phyloP scores from a whole-genome alignment of 2,329 filamentous ascomycete genomes.

The Gaeumannomyces sp. region DNA sequence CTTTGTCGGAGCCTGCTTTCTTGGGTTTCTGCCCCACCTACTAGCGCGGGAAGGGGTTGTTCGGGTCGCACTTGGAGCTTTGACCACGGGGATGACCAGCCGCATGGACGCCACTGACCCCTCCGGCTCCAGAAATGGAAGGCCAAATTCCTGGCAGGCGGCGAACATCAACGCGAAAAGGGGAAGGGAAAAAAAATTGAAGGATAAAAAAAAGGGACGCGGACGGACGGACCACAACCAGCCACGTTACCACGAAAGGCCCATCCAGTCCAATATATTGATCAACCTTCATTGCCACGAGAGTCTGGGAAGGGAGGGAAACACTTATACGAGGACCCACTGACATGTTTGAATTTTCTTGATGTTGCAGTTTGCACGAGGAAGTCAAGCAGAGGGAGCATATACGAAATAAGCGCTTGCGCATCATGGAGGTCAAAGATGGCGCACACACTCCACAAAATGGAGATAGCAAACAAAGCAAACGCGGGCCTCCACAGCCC shows the following conservation, averaged over 20 bases:
- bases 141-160: neutral
- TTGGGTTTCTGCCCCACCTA: neutral
- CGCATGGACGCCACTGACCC: neutral
- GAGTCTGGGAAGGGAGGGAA: neutral
- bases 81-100: neutral
- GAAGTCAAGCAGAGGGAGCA: neutral
- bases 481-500: conserved; percentile 2
- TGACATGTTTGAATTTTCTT: neutral
- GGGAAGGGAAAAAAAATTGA: neutral
- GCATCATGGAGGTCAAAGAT: neutral
- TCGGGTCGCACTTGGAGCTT: neutral
- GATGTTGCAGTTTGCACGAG: neutral
- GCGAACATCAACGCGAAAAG: neutral
- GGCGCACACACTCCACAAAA: neutral
- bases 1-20: neutral
- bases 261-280: neutral
- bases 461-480: neutral
- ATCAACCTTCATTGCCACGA: neutral
- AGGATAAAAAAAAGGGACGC: neutral
- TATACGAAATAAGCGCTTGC: neutral
- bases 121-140: neutral
- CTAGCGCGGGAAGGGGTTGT: neutral
- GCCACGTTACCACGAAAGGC: neutral
- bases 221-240: neutral
- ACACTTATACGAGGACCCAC: neutral